Evolutionary conservation across 768 basidiomycete species (phyloP), one percentile per base, ranked within the genome.

Genomic region (Lactifluus volemus): DNA sequence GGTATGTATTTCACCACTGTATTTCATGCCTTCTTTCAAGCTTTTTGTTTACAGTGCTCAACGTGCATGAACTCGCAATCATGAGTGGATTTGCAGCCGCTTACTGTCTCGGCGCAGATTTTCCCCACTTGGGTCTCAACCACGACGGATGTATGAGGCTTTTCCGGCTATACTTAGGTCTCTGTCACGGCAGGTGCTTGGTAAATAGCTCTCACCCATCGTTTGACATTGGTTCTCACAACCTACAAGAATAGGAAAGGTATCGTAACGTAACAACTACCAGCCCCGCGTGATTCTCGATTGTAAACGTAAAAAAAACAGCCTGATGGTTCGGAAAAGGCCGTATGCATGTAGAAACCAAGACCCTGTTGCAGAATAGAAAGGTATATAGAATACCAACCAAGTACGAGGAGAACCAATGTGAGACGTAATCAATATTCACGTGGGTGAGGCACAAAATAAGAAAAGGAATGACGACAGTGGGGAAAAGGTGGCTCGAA

Each of bases 11-110:
- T 49, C n/a, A 12, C 12, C 34, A 14, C 15, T 42, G 45, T 65
- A 15, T 25, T 55, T 49, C 15, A 12, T 7, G 29, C 17, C 12
- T 42, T 41, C 29, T 44, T 48, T 38, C 44, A 54, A 14, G 44
- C 25, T 25, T 25, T 25, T 25, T 21, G 17, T 11, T 19, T 19
- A 17, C 50, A 70, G 70, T 71, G n/a, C 64, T 74, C 49, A 73
- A 73, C 59, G 71, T 71, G 69, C 73, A 74, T 59, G 74, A 73
- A 63, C 66, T 74, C 7, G 73, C 68, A 39, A 72, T 77, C n/a
- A 73, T 69, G 7, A 76, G 74, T 42, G 75, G 76, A n/a, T 73
- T 77, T 55, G 73, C 74, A 4, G 75, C 74, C n/a, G 74, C 75
- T 3, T 76, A 77, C 49, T 68, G 67, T 21, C 65, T 73, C 11